Percentiles rank a stretch among this genome's conserved stretches.
Conservation (phyloP, 2,329 filamentous ascomycete species). For the Allantophomopsis lycopodina region DNA sequence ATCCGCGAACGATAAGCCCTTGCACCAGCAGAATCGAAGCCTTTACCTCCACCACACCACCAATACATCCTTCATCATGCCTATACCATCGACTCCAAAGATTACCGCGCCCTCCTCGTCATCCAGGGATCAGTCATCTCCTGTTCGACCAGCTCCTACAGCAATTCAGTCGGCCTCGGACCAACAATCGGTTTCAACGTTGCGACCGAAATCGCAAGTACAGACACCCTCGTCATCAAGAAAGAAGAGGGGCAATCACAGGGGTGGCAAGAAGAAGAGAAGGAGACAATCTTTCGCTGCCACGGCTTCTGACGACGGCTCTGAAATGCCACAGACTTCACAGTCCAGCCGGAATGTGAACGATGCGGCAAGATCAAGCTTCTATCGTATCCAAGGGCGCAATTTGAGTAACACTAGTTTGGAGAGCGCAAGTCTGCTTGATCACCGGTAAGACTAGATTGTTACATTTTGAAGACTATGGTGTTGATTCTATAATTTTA, state of each 20-base stretch:
- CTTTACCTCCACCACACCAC: too few relatives aligned
- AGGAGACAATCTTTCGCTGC: constrained; percentile 72
- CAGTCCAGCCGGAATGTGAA: constrained; percentile 8
- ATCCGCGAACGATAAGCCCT: too few relatives aligned
- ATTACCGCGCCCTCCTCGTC: background rate
- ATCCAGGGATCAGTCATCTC: background rate
- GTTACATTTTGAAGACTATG: too few relatives aligned
- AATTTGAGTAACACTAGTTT: constrained; percentile 75
- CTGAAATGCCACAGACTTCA: constrained; percentile 19
- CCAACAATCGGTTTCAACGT: constrained; percentile 6
- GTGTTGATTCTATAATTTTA: constrained; percentile 2
- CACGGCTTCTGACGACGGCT: constrained; percentile 35
- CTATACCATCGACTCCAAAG: background rate
- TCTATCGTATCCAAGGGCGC: constrained; percentile 33
- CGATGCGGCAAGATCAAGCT: constrained; percentile 19
- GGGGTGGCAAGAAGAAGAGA: constrained; percentile 66
- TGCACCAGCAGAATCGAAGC: too few relatives aligned
- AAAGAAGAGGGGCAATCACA: constrained; percentile 58
- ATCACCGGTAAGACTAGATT: constrained; percentile 52
- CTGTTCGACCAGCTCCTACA: constrained; percentile 12
- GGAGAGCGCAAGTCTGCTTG: constrained; percentile 76
- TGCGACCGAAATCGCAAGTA: constrained; percentile 6
- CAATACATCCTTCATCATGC: background rate
- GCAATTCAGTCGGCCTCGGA: constrained; percentile 3
- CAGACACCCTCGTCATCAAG: constrained; percentile 2